Evolutionary conservation across 805 yeast genomes (phyloP).

Genomic region (Yamadazyma takamatsuzukensis): DNA sequence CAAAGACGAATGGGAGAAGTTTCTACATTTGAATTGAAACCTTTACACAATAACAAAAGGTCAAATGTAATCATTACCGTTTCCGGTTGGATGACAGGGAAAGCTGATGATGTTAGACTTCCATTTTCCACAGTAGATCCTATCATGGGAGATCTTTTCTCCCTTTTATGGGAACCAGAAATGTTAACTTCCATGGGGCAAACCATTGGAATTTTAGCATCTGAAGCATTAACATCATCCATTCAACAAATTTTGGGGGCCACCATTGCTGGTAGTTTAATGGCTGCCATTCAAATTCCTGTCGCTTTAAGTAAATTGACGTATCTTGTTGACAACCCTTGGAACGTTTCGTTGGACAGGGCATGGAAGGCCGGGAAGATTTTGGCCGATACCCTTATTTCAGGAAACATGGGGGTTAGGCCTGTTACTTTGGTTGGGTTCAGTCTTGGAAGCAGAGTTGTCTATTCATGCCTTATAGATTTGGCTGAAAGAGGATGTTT

Average conservation of each 20-base stretch:
- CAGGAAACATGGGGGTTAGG: slow-evolving; percentile 85
- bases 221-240: slow-evolving; percentile 88
- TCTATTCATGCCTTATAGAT: slow-evolving; percentile 84
- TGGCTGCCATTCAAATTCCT: slow-evolving; percentile 91
- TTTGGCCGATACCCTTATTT: slow-evolving; percentile 83
- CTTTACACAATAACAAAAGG: slow-evolving; percentile 86
- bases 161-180: slow-evolving; percentile 96
- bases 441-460: slow-evolving; percentile 88
- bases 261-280: slow-evolving; percentile 80
- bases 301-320: slow-evolving; percentile 87
- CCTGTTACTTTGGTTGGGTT: slow-evolving; percentile 93
- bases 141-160: slow-evolving; percentile 92
- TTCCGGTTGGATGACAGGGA: slow-evolving; percentile 97
- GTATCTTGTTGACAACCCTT: slow-evolving; percentile 89
- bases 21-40: slow-evolving; percentile 88
- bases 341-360: slow-evolving; percentile 95
- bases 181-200: slow-evolving; percentile 95
- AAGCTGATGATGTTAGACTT: slow-evolving; percentile 89
- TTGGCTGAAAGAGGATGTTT: slow-evolving; percentile 80
- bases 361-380: slow-evolving; percentile 96
- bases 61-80: slow-evolving; percentile 85
- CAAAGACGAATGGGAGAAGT: slow-evolving; percentile 84
- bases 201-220: slow-evolving; percentile 88
- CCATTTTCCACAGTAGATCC: slow-evolving; percentile 98
- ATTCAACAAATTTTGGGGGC: slow-evolving; percentile 94